Evolutionary conservation across 495 filamentous ascomycete species (phyloP).

Genomic region (Glonium stellatum): DNA sequence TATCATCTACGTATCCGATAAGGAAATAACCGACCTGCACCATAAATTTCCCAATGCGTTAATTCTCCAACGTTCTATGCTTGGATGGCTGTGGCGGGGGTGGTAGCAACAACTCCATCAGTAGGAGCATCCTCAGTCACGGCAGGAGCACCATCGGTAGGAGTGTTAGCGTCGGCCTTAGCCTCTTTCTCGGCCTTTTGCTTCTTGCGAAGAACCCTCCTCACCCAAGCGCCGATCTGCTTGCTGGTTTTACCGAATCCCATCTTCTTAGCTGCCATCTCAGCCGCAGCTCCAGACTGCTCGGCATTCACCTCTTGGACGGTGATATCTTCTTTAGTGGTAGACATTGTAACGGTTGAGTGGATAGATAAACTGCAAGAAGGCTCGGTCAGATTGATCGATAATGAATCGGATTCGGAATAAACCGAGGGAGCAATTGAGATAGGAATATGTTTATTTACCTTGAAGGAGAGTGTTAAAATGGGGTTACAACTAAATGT

Average conservation of each 20-base stretch:
- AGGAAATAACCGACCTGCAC: not conserved
- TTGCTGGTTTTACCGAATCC: not conserved
- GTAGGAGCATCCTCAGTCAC: not conserved
- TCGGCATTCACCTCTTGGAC: not conserved
- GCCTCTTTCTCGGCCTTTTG: not conserved
- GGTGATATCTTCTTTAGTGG: not conserved
- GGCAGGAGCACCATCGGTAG: not conserved
- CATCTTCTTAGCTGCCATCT: not conserved
- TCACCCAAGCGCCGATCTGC: not conserved
- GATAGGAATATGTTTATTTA: too few species aligned
- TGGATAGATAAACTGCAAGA: too few species aligned
- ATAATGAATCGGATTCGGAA: too few species aligned
- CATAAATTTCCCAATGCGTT: not conserved
- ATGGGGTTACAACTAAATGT: too few species aligned
- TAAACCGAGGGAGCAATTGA: too few species aligned
- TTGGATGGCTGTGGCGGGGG: not conserved
- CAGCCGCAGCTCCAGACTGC: not conserved
- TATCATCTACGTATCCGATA: too few species aligned
- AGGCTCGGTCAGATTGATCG: too few species aligned
- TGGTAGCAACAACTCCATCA: not conserved
- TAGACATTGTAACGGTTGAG: not conserved
- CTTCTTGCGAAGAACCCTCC: not conserved
- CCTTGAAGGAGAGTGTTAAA: too few species aligned
- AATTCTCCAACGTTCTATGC: not conserved
- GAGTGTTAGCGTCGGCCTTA: not conserved